Evolutionary conservation across 768 basidiomycete genomes (phyloP), one percentile per base, ranked within the genome.

Genomic region (Collybiopsis confluens): DNA sequence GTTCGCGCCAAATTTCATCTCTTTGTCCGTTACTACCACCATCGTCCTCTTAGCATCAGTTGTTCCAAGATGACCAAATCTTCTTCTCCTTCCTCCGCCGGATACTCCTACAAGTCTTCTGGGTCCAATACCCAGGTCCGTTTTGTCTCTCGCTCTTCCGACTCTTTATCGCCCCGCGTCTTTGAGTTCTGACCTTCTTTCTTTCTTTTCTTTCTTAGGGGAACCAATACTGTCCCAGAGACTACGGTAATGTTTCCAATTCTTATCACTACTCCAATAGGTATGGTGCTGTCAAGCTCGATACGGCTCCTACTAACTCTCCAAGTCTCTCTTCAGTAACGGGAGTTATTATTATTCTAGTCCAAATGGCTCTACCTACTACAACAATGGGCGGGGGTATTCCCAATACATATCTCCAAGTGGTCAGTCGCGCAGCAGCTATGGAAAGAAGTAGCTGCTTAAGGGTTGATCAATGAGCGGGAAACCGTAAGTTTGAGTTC

Each of bases 301-400:
- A 27, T 27, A 7, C 16, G n/a, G 15, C 18, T 4, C n/a, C 35
- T 9, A 20, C 11, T 42, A 6, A 16, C 27, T 20, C 48, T 26
- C n/a, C 10, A 36, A 9, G 2, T 5, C 20, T 41, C 37, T 35
- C 11, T 4, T 26, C 24, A 73, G 71, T 18, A 41, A 77, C 36
- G 76, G 75, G 10, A 68, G 70, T 43, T 78, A 78, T 65, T 76
- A 78, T 56, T 78, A 78, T 62, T 63, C 53, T 26, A 78, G 79
- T 64, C 62, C 75, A 27, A 64, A 77, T 38, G 69, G 72, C 1
- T 73, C 71, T 2, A 76, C 64, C 2, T 77, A 78, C 60, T 70
- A 75, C 59, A 70, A 75, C 61, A 65, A 18, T 16, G 74, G 71
- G 0, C 46, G 1, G 21, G 77, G 75, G 4, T 61, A 65, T 59